phyloP scores from a whole-genome alignment of 352 stramenopile genomes.

The Globisporangium okanoganense region DNA sequence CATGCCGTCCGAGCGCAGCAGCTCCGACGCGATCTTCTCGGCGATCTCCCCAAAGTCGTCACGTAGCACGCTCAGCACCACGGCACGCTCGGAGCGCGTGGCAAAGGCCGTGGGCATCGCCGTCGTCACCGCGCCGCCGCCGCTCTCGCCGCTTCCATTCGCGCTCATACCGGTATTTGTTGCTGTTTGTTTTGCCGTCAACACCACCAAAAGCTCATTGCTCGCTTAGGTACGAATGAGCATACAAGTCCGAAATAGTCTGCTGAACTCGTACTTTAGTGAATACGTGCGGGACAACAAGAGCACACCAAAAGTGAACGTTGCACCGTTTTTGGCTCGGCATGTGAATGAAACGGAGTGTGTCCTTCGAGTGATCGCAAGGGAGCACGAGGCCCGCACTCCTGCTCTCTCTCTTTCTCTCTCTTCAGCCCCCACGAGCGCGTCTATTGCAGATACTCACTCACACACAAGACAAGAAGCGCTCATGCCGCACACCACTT shows the following conservation, averaged over 20 bases:
- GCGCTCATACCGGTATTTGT: no score
- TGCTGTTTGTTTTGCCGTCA: constrained; percentile 5
- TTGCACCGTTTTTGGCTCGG: neutral
- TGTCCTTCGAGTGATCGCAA: constrained; percentile 2
- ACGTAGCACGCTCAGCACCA: constrained; percentile 70
- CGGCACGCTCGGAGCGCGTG: constrained; percentile 64
- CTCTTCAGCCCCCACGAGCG: neutral
- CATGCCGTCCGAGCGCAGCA: constrained; percentile 69
- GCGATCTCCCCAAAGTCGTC: constrained; percentile 80
- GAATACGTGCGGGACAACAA: no score
- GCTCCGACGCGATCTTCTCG: constrained; percentile 45
- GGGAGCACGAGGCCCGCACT: neutral
- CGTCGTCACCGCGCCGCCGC: neutral
- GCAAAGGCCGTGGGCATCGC: constrained; percentile 32
- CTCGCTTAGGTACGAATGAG: neutral
- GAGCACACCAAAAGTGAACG: neutral
- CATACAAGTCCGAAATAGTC: no score
- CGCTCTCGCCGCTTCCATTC: neutral
- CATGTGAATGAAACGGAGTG: constrained; percentile 7
- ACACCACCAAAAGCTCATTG: constrained; percentile 3
- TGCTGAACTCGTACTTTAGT: no score
- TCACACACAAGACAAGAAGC: neutral
- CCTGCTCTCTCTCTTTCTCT: neutral
- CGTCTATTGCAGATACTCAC: no score
- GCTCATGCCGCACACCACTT: neutral